Evolutionary conservation across 2,329 filamentous ascomycete genomes (phyloP), one percentile per base, ranked within the genome.

Genomic region (Diplodia mutila): DNA sequence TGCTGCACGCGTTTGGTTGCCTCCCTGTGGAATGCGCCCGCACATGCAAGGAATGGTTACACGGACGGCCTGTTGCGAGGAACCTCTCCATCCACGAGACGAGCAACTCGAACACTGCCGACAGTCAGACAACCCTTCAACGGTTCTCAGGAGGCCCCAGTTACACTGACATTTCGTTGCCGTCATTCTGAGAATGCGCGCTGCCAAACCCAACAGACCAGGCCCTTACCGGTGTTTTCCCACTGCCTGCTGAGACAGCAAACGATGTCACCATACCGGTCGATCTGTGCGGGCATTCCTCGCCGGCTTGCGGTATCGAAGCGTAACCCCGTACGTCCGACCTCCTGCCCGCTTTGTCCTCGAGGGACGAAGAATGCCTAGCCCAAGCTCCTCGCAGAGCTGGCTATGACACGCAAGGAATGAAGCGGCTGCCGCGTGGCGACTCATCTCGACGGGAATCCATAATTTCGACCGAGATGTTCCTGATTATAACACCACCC

Each of bases 351-450:
- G 65, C 46, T 63, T 65, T 54, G 37, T 67, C 65, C 39, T 55
- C 27, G 51, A 52, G 32, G 46, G 49, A 55, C 66, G 69, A 73
- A 71, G 75, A 77, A 79, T 75, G 72, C 72, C 68, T 66, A 71
- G 70, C 70, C 25, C 74, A 70, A 57, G 63, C 59, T 63, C 59
- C 59, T 74, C 67, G 32, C 51, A 65, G 61, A 27, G n/a, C 18
- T 69, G 59, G 27, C n/a, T 29, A 63, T 66, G 65, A 49, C 53
- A 70, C 69, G 75, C 72, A 78, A 77, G 76, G 76, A 77, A 75
- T 76, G 70, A 67, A 51, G 51, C 51, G 70, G 46, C 64, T 68
- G 59, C 69, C 71, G 68, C 69, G 70, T 73, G 71, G 71, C 69
- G 67, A 69, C 67, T 66, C 53, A 57, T 69, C 59, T 71, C 67